phyloP scores from a whole-genome alignment of 768 basidiomycete genomes.

The Tricholoma terreum region DNA sequence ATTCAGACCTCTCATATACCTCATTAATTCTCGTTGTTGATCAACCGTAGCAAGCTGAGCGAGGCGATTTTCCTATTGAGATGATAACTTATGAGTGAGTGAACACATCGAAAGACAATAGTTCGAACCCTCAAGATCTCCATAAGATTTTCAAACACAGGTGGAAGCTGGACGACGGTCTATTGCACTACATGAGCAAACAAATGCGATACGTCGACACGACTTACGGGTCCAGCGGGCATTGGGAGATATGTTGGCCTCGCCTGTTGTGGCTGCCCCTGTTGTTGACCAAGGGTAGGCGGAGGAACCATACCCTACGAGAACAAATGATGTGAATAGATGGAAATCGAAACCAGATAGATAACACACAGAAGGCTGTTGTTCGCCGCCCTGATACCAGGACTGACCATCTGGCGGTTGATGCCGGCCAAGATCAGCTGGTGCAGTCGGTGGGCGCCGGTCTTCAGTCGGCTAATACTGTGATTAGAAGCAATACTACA shows the following conservation, averaged over 20 bases:
- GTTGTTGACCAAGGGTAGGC: constrained; percentile 13
- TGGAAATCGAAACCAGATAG: neutral
- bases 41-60: constrained; percentile 74
- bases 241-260: constrained; percentile 40
- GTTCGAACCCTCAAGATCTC: constrained; percentile 57
- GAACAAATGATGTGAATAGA: neutral
- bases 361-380: constrained; percentile 2
- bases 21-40: constrained; percentile 76
- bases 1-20: constrained; percentile 74
- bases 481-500: neutral
- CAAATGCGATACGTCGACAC: neutral
- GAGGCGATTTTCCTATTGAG: constrained; percentile 64
- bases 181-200: constrained; percentile 21
- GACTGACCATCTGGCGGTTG: neutral
- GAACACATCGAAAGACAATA: neutral
- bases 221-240: constrained; percentile 54
- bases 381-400: constrained; percentile 1
- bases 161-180: constrained; percentile 61
- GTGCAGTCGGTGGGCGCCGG: neutral
- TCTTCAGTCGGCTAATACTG: neutral
- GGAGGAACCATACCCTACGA: constrained; percentile 22
- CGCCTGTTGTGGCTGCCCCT: constrained; percentile 15
- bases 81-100: neutral
- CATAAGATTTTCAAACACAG: constrained; percentile 67
- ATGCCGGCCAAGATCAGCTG: neutral